These are phyloP conservation scores for Camellia sinensis DNA, from an alignment of 148 eudicot species.

Conservation along the genomic window DNA sequence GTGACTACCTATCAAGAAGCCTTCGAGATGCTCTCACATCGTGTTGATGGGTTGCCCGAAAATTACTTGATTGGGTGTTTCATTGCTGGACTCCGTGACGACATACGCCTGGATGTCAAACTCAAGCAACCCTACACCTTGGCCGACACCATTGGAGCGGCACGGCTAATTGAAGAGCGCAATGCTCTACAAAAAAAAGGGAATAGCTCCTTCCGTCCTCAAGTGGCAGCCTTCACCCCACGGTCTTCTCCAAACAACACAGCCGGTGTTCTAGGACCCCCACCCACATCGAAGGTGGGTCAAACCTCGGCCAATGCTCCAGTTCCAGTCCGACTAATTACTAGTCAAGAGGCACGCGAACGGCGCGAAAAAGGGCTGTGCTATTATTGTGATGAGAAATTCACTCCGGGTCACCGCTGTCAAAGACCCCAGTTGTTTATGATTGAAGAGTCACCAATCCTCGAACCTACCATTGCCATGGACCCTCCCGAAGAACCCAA, in stretches of 20 bases:
- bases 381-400: slow-evolving; percentile 19
- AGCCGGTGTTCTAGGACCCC: not conserved
- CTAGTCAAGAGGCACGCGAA: slow-evolving; percentile 9
- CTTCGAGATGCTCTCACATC: slow-evolving; percentile 14
- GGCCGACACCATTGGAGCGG: not conserved
- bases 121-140: slow-evolving; percentile 9
- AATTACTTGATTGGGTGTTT: not conserved
- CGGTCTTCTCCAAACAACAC: too few species aligned
- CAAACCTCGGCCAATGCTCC: too few species aligned
- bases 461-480: not conserved
- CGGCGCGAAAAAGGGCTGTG: slow-evolving; percentile 2
- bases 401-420: slow-evolving; percentile 1
- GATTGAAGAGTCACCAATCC: not conserved
- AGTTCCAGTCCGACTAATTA: not conserved
- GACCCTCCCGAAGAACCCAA: not conserved
- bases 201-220: too few species aligned
- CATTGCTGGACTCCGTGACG: not conserved
- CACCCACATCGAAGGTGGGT: not conserved
- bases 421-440: slow-evolving; percentile 9
- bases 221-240: too few species aligned
- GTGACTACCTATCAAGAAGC: slow-evolving; percentile 6
- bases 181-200: not conserved
- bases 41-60: not conserved
- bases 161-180: slow-evolving; percentile 11
- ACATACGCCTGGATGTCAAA: slow-evolving; percentile 14